Evolutionary conservation across 73 alveolate genomes (phyloP), one percentile per base, ranked within the genome.

Genomic region (Durusdinium trenchii): DNA sequence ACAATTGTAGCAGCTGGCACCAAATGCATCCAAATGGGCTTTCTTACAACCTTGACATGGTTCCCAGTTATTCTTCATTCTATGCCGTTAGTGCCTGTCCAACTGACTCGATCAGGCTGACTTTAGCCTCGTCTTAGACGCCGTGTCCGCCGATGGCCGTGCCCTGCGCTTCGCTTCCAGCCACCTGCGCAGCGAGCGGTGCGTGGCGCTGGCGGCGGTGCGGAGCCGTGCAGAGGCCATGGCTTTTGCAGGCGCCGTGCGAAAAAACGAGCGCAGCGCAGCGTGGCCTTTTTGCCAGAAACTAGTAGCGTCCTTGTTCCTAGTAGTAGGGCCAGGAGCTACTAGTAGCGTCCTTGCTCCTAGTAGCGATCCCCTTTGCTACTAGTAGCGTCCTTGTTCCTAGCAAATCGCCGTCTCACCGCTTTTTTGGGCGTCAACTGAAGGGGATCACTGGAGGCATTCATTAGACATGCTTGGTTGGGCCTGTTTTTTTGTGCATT

Each of bases 141-240:
- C 96, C 38, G 86, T 89, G 23, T 69, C 96, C 28, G 83, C 69
- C 30, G 71, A 89, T 64, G 96, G 96, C 86, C 86, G 71, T 9
- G 96, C 96, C 50, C 40, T 89, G 86, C 86, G 96, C 52, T 89
- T 61, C 28, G 96, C 96, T 0, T 50, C 96, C 14, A n/a, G 48
- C 23, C 52, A 61, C 73, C 86, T 89, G 36, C 86, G 86, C 35
- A 51, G 62, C n/a, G 86, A 89, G 3, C 86, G 96, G 42, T 52
- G 47, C 73, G 62, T 89, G 86, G 96, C 83, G 54, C 51, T 89
- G 96, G 61, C 86, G 30, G 82, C 96, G 23, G 96, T 89, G 52
- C 86, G 35, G 69, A 45, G 83, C 40, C 40, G 83, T 36, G 71
- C 96, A 4, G 96, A 50, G 10, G 96, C 96, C 71, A 89, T 89